Base-by-base conservation (phyloP, 768 basidiomycete species). In the Lactarius hatsudake region DNA sequence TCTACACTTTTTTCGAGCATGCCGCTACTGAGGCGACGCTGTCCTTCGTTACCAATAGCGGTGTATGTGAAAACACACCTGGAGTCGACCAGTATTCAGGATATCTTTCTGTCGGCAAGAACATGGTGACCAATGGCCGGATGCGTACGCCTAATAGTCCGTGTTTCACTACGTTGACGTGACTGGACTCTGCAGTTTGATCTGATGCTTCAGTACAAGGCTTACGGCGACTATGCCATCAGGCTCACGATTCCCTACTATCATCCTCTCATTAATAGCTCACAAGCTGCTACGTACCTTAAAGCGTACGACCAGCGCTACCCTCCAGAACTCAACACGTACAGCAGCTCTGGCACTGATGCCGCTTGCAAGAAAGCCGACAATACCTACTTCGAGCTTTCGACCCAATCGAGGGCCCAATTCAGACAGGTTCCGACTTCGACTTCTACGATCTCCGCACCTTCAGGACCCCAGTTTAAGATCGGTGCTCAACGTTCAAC, bases 401-500 rank as follows among this genome's bases (percentile, higher is more conserved):
- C 72, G 84, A 84, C 71, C 78, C 76, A 65, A 75, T 80, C 23
- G 79, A 85, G 48, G 72, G 83, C 3, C 76, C 75, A 0, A 80
- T 81, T 28, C 78, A 77, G 9, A 9, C 9, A 12, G 84, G 83
- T 5, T 2, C 43, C 34, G 76, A 80, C 65, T 83, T 75, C 56
- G 81, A 85, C 72, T 82, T 80, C 7, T 81, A 82, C 71, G 78
- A 81, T 67, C 78, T 83, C 20, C 78, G 71, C n/a, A 65, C 43
- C 63, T 70, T 10, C 42, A 30, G 5, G 20, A 13, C 38, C 78
- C n/a, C 67, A 64, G 17, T 62, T 71, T 1, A 73, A 71, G 58
- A 78, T 81, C 34, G 80, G 81, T 7, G 79, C 78, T n/a, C n/a
- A n/a, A n/a, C n/a, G n/a, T n/a, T 2, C 77, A 79, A 61, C 69